Conservation (phyloP, 2,329 filamentous ascomycete species). For the Chaetomium globosum region DNA sequence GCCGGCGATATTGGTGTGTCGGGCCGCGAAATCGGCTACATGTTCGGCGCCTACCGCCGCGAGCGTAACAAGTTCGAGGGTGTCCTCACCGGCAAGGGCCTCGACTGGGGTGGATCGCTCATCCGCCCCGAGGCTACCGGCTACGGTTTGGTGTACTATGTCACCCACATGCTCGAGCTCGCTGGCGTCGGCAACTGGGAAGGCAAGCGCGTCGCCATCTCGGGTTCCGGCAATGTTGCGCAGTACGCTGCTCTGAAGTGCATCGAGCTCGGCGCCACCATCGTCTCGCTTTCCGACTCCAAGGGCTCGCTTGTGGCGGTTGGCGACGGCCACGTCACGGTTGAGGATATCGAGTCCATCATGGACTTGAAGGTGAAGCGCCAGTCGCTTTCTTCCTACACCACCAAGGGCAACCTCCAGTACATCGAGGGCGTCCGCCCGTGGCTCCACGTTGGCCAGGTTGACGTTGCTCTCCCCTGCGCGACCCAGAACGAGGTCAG, state of each 20-base stretch:
- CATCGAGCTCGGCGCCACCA: conserved; percentile 90
- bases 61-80: conserved; percentile 92
- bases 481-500: conserved; percentile 98
- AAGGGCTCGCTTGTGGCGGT: conserved; percentile 80
- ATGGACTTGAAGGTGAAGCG: conserved; percentile 84
- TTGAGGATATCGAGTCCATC: conserved; percentile 77
- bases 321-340: conserved; percentile 70
- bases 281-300: conserved; percentile 92
- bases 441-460: conserved; percentile 85
- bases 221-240: conserved; percentile 95
- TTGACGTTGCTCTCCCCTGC: conserved; percentile 89
- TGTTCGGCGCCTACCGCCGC: conserved; percentile 92
- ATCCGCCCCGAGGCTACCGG: conserved; percentile 95
- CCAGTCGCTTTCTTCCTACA: conserved; percentile 75
- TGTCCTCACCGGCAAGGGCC: conserved; percentile 93
- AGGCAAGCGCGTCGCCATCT: conserved; percentile 93
- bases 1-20: conserved; percentile 96
- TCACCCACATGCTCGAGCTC: conserved; percentile 92
- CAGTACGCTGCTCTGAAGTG: conserved; percentile 96
- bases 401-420: conserved; percentile 66
- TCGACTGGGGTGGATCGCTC: conserved; percentile 86
- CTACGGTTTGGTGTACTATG: conserved; percentile 95
- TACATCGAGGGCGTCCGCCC: conserved; percentile 87
- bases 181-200: conserved; percentile 82
- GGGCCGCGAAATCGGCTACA: conserved; percentile 87